Evolutionary conservation across 2,329 filamentous ascomycete genomes (phyloP), one percentile per base, ranked within the genome.

Genomic region (Zymoseptoria passerinii): DNA sequence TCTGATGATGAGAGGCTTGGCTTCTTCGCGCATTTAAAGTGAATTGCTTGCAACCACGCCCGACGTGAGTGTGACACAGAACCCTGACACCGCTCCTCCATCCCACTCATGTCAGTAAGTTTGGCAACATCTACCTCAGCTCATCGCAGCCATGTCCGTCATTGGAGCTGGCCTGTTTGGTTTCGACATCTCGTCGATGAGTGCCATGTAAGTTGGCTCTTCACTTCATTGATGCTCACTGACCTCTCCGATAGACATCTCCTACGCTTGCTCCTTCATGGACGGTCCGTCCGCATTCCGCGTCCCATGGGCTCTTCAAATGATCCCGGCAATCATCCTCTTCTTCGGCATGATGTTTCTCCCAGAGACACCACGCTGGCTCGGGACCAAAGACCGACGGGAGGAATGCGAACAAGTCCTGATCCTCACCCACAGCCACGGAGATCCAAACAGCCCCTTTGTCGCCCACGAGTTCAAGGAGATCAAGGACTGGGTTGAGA

Each of bases 171-270:
- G 81, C 27, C 76, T 90, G 28, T 62, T 62, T 29, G 89, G 88
- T 66, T 91, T 91, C 70, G 88, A 91, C 74, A 89, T 91, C 67
- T 83, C 81, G 57, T 88, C 85, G 50, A 89, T 90, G 86, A 85
- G 82, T 58, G 75, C 75, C 8, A 75, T 76, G 66, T 75, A 65
- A 49, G 65, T 61, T 29, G 29, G 28, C 35, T 5, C 51, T 28
- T n/a, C 16, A 48, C 35, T 44, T 44, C 35, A 44, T n/a, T n/a
- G n/a, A n/a, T n/a, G n/a, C n/a, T n/a, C n/a, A 29, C 20, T 29
- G 20, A 29, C 20, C 20, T 28, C 27, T 5, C 1, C 8, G 9
- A 48, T 35, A 57, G 62, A 69, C 69, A 81, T 88, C 71, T 80
- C 81, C 20, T 81, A 85, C 67, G 87, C 84, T 20, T 83, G 81